A percentile compares a stretch with the other conserved stretches of the same genome.
Conservation (phyloP, 2,329 filamentous ascomycete genomes). For the Talaromyces piceae region DNA sequence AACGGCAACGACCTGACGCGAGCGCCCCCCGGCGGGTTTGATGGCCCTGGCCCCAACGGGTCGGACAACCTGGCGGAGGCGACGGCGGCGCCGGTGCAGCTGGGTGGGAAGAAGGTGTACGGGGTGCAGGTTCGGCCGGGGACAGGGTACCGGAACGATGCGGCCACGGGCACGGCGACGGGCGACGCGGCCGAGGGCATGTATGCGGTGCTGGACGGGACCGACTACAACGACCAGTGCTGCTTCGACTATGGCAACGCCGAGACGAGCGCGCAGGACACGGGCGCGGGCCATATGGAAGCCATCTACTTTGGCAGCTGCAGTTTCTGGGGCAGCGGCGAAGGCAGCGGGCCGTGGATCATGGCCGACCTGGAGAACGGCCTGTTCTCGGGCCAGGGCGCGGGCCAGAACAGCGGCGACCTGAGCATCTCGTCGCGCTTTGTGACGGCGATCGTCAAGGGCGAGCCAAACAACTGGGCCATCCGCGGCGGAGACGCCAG, state of each 20-base stretch:
- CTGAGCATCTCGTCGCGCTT: slow-evolving; percentile 51
- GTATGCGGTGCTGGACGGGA: slow-evolving; percentile 28
- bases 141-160: slow-evolving; percentile 57
- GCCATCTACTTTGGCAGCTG: slow-evolving; percentile 57
- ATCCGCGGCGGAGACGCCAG: slow-evolving; percentile 51
- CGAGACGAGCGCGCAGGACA: slow-evolving; percentile 45
- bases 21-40: slow-evolving; percentile 49
- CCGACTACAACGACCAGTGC: slow-evolving; percentile 27
- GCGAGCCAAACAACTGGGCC: slow-evolving; percentile 49
- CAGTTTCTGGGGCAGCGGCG: slow-evolving; percentile 49
- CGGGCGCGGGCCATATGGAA: slow-evolving; percentile 61
- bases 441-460: slow-evolving; percentile 52
- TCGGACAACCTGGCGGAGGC: slow-evolving; percentile 55
- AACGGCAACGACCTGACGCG: slow-evolving; percentile 55
- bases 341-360: slow-evolving; percentile 57
- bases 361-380: slow-evolving; percentile 65
- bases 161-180: slow-evolving; percentile 44
- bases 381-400: slow-evolving; percentile 50
- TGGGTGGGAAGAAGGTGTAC: slow-evolving; percentile 56
- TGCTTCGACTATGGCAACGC: slow-evolving; percentile 53
- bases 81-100: slow-evolving; percentile 52
- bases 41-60: slow-evolving; percentile 49
- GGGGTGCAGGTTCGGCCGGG: slow-evolving; percentile 56
- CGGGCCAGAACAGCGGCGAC: slow-evolving; percentile 44
- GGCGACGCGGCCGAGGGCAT: slow-evolving; percentile 44